Conservation (phyloP, 2,329 filamentous ascomycete species). For the Aspergillus viridinutans region DNA sequence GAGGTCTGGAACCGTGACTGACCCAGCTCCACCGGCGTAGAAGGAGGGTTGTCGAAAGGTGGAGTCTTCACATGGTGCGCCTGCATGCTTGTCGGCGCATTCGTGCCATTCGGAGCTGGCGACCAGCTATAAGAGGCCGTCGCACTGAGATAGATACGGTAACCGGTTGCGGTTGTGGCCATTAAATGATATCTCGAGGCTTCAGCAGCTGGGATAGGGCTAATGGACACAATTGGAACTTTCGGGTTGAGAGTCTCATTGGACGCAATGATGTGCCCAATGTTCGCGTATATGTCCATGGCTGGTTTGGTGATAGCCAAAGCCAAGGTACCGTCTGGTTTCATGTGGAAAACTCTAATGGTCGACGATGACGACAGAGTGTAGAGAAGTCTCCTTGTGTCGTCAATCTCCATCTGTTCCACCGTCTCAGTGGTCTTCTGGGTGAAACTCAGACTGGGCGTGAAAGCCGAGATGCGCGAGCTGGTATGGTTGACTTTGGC, state of each 20-base stretch:
- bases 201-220: slow-evolving; percentile 77
- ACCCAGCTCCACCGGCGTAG: slow-evolving; percentile 22
- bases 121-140: slow-evolving; percentile 63
- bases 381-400: slow-evolving; percentile 83
- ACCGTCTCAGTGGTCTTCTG: slow-evolving; percentile 58
- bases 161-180: slow-evolving; percentile 85
- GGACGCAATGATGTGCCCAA: slow-evolving; percentile 75
- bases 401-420: slow-evolving; percentile 78
- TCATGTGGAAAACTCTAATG: slow-evolving; percentile 88
- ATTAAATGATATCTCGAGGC: slow-evolving; percentile 82
- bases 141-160: slow-evolving; percentile 85
- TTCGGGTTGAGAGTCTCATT: slow-evolving; percentile 67
- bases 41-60: slow-evolving; percentile 47
- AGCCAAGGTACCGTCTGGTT: slow-evolving; percentile 51
- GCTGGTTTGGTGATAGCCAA: slow-evolving; percentile 55
- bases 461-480: slow-evolving; percentile 62
- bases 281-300: slow-evolving; percentile 58
- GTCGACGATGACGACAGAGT: slow-evolving; percentile 84
- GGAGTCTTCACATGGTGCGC: slow-evolving; percentile 96
- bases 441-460: slow-evolving; percentile 40
- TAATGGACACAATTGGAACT: slow-evolving; percentile 76
- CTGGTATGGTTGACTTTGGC: slow-evolving; percentile 85
- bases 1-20: slow-evolving; percentile 26
- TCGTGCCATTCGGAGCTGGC: slow-evolving; percentile 55
- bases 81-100: slow-evolving; percentile 89